Conservation (phyloP, 345 rosid species). For the Citrus sp. region DNA sequence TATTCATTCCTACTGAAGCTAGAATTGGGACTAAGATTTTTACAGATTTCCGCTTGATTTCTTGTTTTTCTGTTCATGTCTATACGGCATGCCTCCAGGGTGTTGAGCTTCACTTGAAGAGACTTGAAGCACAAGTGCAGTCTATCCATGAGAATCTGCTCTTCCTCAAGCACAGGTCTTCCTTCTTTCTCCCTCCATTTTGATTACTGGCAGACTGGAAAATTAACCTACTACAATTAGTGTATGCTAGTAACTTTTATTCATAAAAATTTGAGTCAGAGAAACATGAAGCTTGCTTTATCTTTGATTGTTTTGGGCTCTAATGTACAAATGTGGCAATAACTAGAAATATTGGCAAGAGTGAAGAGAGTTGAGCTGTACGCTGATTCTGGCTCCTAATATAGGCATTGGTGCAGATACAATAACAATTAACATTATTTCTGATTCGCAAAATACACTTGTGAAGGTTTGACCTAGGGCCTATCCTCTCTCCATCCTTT, state of each 20-base stretch:
- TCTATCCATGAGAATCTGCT: constrained; percentile 57
- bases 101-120: constrained; percentile 77
- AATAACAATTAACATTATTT: neutral
- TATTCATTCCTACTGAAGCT: neutral
- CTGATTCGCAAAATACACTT: neutral
- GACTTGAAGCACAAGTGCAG: constrained; percentile 65
- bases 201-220: neutral
- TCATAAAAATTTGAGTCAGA: neutral
- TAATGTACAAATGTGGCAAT: neutral
- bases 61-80: neutral
- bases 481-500: neutral
- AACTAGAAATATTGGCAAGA: too few relatives aligned
- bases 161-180: constrained; percentile 54
- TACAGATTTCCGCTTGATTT: neutral
- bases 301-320: neutral
- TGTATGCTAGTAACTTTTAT: neutral
- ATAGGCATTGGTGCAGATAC: neutral
- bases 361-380: neutral
- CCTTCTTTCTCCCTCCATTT: too few relatives aligned
- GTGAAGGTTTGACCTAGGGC: neutral
- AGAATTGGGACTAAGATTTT: neutral
- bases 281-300: neutral
- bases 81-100: constrained; percentile 43
- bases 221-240: neutral
- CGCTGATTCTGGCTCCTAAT: neutral